A percentile compares a stretch with the other conserved stretches of the same genome.
phyloP scores from a whole-genome alignment of 495 filamentous ascomycete species.

The Lineolata rhizophorae region DNA sequence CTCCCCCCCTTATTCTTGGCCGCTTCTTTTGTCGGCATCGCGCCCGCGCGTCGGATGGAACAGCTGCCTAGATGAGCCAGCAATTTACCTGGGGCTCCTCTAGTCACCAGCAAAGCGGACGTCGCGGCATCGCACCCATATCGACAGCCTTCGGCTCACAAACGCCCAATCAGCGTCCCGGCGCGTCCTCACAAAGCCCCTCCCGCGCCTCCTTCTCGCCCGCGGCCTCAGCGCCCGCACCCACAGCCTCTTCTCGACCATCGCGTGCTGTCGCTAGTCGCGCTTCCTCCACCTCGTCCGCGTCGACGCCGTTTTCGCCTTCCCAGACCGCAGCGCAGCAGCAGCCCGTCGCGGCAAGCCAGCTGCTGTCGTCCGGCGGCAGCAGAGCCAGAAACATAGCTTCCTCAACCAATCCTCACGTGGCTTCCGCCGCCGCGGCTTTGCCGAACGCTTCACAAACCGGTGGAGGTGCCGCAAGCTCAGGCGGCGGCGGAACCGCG shows the following conservation, averaged over 20 bases:
- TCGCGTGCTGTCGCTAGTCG: slow-evolving; percentile 27
- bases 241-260: slow-evolving; percentile 26
- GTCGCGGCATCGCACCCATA: slow-evolving; percentile 39
- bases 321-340: slow-evolving; percentile 39
- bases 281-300: slow-evolving; percentile 27
- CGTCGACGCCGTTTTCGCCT: slow-evolving; percentile 29
- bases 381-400: slow-evolving; percentile 37
- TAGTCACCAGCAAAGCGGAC: slow-evolving; percentile 29
- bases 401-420: slow-evolving; percentile 33
- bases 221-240: slow-evolving; percentile 28
- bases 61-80: slow-evolving; percentile 26
- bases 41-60: slow-evolving; percentile 34
- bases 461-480: slow-evolving; percentile 27
- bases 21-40: not conserved
- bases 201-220: slow-evolving; percentile 24
- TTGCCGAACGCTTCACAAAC: slow-evolving; percentile 24
- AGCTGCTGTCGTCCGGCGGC: slow-evolving; percentile 36
- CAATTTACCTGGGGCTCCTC: slow-evolving; percentile 39
- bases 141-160: slow-evolving; percentile 29
- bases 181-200: slow-evolving; percentile 24
- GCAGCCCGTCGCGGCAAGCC: slow-evolving; percentile 26
- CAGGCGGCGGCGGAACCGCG: slow-evolving; percentile 36
- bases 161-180: slow-evolving; percentile 12
- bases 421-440: slow-evolving; percentile 38
- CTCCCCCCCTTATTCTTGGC: too few relatives aligned